Conservation (phyloP, 352 stramenopile species). For the Globisporangium ultimum region DNA sequence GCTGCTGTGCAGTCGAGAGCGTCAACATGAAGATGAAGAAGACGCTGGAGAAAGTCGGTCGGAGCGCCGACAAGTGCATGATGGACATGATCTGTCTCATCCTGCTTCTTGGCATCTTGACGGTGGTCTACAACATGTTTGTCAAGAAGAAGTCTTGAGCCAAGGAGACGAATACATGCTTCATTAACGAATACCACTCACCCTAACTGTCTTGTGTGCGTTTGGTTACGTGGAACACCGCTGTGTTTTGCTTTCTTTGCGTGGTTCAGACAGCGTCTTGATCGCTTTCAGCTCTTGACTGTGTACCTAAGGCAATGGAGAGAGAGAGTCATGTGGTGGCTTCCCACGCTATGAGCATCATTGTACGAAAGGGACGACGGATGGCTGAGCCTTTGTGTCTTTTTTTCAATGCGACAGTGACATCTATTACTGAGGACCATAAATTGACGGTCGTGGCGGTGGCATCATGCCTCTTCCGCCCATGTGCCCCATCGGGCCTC, state of each 20-base stretch:
- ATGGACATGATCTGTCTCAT: slow-evolving; percentile 90
- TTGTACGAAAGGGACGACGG: background rate
- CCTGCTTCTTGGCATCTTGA: slow-evolving; percentile 76
- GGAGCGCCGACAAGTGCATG: slow-evolving; percentile 83
- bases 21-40: slow-evolving; percentile 88
- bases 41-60: slow-evolving; percentile 65
- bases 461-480: slow-evolving; percentile 27
- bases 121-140: slow-evolving; percentile 88
- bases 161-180: too few species aligned
- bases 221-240: background rate
- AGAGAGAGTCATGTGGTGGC: background rate
- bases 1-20: slow-evolving; percentile 54
- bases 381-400: background rate
- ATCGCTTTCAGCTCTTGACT: too few species aligned
- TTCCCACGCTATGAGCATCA: background rate
- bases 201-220: background rate
- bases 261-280: too few species aligned
- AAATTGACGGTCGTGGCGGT: slow-evolving; percentile 58
- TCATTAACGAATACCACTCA: too few species aligned
- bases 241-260: too few species aligned
- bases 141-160: slow-evolving; percentile 54
- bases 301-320: too few species aligned
- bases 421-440: slow-evolving; percentile 52
- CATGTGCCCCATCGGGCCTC: slow-evolving; percentile 33
- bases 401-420: background rate